Evolutionary conservation across 495 filamentous ascomycete species (phyloP).

Genomic region (Aspergillus kassunensis): DNA sequence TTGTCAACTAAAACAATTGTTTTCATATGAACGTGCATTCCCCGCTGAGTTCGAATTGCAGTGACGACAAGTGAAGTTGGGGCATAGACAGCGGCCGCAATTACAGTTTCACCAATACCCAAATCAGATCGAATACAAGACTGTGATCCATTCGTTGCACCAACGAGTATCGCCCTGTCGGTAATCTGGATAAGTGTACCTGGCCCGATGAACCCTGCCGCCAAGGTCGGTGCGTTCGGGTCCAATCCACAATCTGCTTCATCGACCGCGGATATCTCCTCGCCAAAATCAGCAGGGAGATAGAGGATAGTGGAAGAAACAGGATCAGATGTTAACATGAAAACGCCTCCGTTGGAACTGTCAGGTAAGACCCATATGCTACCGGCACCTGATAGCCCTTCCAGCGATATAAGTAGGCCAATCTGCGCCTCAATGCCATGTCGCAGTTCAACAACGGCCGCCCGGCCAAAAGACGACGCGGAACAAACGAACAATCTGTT

Average conservation of each 20-base stretch:
- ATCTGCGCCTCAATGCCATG: constrained; percentile 68
- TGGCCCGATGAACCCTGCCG: constrained; percentile 38
- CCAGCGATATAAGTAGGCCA: constrained; percentile 48
- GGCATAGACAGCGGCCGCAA: constrained; percentile 30
- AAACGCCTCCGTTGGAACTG: constrained; percentile 33
- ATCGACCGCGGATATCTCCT: constrained; percentile 39
- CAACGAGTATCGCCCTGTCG: constrained; percentile 41
- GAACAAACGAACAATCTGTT: constrained; percentile 42
- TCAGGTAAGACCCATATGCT: constrained; percentile 51
- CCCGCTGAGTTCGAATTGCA: constrained; percentile 23
- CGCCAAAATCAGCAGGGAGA: constrained; percentile 27
- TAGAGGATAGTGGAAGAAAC: constrained; percentile 36
- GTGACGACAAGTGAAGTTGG: constrained; percentile 24
- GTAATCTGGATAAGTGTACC: constrained; percentile 55
- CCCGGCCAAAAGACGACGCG: constrained; percentile 40
- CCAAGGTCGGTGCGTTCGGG: constrained; percentile 51
- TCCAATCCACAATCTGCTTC: constrained; percentile 46
- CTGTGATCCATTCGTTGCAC: constrained; percentile 17
- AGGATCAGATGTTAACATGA: constrained; percentile 38
- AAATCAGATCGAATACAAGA: constrained; percentile 20
- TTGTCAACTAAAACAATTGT: constrained; percentile 12
- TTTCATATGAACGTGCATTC: constrained; percentile 22
- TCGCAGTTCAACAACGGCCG: constrained; percentile 65
- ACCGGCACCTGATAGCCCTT: constrained; percentile 31
- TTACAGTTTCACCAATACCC: constrained; percentile 16